Base-by-base conservation (phyloP, 352 stramenopile species). In the Phytophthora melonis region DNA sequence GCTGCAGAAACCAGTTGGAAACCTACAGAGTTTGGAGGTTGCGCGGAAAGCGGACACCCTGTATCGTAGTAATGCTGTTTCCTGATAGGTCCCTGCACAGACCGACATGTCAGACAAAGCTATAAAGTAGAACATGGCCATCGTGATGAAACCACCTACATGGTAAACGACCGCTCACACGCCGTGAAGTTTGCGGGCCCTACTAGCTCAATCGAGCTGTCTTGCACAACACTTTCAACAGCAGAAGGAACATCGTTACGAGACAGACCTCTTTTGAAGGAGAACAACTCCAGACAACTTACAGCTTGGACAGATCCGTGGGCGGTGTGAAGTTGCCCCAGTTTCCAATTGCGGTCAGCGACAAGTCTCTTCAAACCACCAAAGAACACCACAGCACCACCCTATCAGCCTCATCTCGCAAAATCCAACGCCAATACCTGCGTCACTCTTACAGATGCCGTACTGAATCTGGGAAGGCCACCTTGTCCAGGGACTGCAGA, bases 231-330 rank as follows among this genome's bases (percentile, higher is more conserved):
- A 3, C 75, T 82, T 34, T 23, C 52, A 27, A 32, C 4, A 23
- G 14, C 11, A 65, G 18, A 21, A 19, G 23, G 4, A 6, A 32
- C 47, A 49, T 21, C 3, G 39, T 71, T 23, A 67, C 36, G 36
- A 43, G 3, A 11, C 13, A 18, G 36, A 43, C 10, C 36, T 43
- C 14, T 4, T 43, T 18, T 27, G 23, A 11, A 43, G 1, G 2
- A 11, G 4, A 11, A 18, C 16, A 43, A 43, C 36, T 18, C 13
- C 5, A 4, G 1, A 43, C 32, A 59, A 75, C 75, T 34, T 63
- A 82, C 75, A 80, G 39, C n/a, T 77, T 34, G 25, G 65, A 75
- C 25, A 82, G 66, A 27, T 80, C 75, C 25, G 60, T 75, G 14
- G 72, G 75, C 8, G 75, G 50, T 41, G 58, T 72, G 27, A 82